phyloP scores from a whole-genome alignment of 371 early-diverging fungal genomes.

The Nematocida sp. region DNA sequence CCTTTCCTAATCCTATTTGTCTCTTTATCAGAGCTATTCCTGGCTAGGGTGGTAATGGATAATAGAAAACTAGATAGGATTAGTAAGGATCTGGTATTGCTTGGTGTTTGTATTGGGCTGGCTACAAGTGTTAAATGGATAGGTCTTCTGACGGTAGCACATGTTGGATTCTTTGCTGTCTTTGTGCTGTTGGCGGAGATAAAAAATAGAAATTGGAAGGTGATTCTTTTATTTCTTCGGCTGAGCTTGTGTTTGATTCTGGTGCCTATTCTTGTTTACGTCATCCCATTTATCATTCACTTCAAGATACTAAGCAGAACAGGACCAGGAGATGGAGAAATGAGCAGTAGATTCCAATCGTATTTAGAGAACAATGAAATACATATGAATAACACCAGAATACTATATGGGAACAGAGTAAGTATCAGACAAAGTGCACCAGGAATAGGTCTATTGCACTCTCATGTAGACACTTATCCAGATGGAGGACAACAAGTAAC shows the following conservation, averaged over 20 bases:
- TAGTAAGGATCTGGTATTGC: constrained; percentile 73
- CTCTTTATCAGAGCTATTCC: constrained; percentile 76
- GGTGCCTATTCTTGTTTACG: constrained; percentile 77
- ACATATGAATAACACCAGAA: constrained; percentile 73
- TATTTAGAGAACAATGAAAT: constrained; percentile 76
- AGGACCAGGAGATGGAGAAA: constrained; percentile 88
- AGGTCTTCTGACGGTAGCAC: constrained; percentile 81
- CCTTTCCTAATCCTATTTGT: constrained; percentile 73
- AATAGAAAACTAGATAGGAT: constrained; percentile 67
- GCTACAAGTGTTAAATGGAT: constrained; percentile 95
- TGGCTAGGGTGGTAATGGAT: constrained; percentile 68
- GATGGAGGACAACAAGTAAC: constrained; percentile 94
- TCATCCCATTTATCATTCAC: constrained; percentile 78
- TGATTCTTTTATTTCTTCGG: constrained; percentile 68
- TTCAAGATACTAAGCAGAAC: constrained; percentile 76
- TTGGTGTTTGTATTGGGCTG: constrained; percentile 79
- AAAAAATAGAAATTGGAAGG: constrained; percentile 71
- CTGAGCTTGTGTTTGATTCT: constrained; percentile 68
- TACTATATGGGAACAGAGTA: constrained; percentile 82
- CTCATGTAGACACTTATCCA: constrained; percentile 85
- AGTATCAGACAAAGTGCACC: constrained; percentile 76
- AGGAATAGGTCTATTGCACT: constrained; percentile 88
- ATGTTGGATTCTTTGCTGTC: constrained; percentile 84
- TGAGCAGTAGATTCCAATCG: constrained; percentile 94
- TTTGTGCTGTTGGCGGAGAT: constrained; percentile 71